These are phyloP conservation scores for Dothideomycetes sp. DNA, from an alignment of 2,329 filamentous ascomycete genomes.

Conservation along the genomic window DNA sequence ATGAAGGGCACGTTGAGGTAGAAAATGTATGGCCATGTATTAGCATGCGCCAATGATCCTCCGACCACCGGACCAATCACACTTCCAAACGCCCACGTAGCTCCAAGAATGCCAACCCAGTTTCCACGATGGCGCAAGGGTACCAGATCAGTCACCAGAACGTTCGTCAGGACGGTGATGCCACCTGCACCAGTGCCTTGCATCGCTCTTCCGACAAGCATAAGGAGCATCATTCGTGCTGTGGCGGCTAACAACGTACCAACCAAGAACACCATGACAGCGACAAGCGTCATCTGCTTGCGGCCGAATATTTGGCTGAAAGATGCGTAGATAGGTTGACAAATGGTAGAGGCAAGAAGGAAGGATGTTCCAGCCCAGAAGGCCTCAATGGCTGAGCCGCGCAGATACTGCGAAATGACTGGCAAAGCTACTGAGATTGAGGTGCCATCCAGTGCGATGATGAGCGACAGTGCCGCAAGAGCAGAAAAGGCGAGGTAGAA, in stretches of 20 bases:
- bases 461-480: too few species aligned
- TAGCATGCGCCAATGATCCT: conserved; percentile 15
- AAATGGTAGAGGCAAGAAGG: too few species aligned
- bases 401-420: too few species aligned
- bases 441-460: too few species aligned
- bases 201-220: conserved; percentile 36
- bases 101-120: conserved; percentile 28
- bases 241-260: conserved; percentile 44
- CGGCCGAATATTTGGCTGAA: too few species aligned
- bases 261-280: too few species aligned
- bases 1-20: conserved; percentile 24
- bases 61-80: conserved; percentile 23
- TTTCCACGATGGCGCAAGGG: conserved; percentile 36
- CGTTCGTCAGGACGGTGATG: conserved; percentile 33
- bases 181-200: conserved; percentile 42
- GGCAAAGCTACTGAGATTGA: too few species aligned
- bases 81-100: conserved; percentile 31
- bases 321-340: too few species aligned
- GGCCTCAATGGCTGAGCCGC: too few species aligned
- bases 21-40: conserved; percentile 40
- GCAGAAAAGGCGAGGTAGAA: too few species aligned
- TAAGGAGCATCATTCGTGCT: conserved; percentile 43
- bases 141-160: conserved; percentile 41
- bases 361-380: too few species aligned
- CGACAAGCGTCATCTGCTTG: too few species aligned